Percentiles rank a stretch among this genome's conserved stretches.
Conservation (phyloP, 495 filamentous ascomycete genomes). For the Penicillium psychrofluorescens region DNA sequence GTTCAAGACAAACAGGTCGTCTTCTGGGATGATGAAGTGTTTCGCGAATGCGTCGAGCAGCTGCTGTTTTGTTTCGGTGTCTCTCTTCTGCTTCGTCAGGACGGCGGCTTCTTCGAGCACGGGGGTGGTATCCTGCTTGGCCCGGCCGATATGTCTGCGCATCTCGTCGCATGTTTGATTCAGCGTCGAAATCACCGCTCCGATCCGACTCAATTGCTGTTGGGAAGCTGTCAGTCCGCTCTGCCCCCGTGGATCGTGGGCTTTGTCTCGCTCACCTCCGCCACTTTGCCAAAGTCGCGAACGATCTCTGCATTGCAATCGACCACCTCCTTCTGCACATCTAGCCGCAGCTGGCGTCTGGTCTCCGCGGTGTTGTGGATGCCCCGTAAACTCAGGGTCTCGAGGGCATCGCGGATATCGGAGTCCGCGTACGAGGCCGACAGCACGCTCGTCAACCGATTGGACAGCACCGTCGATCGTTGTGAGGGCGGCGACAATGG, state of each 20-base stretch:
- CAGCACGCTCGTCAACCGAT: constrained; percentile 74
- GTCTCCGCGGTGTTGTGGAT: constrained; percentile 72
- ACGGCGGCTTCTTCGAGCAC: constrained; percentile 72
- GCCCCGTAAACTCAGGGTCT: constrained; percentile 63
- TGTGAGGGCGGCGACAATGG: constrained; percentile 29
- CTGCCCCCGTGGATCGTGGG: constrained; percentile 1
- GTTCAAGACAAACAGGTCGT: constrained; percentile 65
- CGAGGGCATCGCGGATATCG: constrained; percentile 82
- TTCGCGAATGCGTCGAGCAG: constrained; percentile 75
- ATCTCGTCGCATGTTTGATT: constrained; percentile 80
- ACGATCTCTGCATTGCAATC: constrained; percentile 90
- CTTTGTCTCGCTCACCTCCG: constrained; percentile 55
- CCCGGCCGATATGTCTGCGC: constrained; percentile 64
- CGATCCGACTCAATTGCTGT: constrained; percentile 84
- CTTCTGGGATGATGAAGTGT: constrained; percentile 78
- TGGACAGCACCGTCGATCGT: constrained; percentile 58
- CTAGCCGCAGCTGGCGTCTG: constrained; percentile 69
- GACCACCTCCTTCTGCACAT: constrained; percentile 89
- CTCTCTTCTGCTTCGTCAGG: constrained; percentile 65
- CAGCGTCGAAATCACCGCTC: constrained; percentile 65
- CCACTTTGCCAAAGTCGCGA: constrained; percentile 81
- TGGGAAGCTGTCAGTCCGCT: constrained; percentile 2
- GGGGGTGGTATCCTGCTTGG: constrained; percentile 66
- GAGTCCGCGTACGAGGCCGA: constrained; percentile 89
- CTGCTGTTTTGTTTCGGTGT: constrained; percentile 79